Evolutionary conservation across 306 rosid genomes (phyloP), one percentile per base, ranked within the genome.

Genomic region (Inga laurina): DNA sequence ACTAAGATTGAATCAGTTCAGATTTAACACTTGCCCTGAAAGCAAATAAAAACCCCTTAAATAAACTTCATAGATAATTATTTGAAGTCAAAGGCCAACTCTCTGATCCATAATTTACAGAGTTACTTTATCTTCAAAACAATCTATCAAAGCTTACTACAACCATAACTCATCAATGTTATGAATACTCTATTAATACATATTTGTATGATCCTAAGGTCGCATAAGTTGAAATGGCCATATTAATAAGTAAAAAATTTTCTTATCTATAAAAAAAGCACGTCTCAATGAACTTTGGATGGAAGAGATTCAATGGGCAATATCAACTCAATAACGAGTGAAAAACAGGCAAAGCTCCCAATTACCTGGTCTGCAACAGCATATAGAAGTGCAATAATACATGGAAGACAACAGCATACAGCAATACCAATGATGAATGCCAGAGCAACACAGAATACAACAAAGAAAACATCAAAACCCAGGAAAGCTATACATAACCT

Each of bases 391-490:
- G 97, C 95, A 83, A 95, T 93, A 82, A 95, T 91, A 72, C 93
- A 91, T 16, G 99, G 99, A 89, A 95, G 99, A 72, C 98, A 95
- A 84, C 98, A 95, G 88, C 99, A 95, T 81, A 95, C 98, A 59
- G 99, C 99, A 7, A 95, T 91, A 27, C 99, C 99, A 77, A 95
- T 92, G 49, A 95, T 79, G 78, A 98, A 95, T 30, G 99, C 99
- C 90, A 95, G 89, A 54, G 97, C 99, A 88, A 95, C 98, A 88
- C 98, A 93, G 92, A 93, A 95, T 79, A 95, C 92, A 57, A 95
- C 99, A 91, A 95, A 95, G 93, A 95, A 93, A 86, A 95, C 99
- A 82, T 95, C 99, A 84, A 93, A 95, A 79, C 98, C 99, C 84
- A 95, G 92, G 90, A 95, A 95, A 69, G 92, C 82, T 90, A 95